Evolutionary conservation across 306 rosid genomes (phyloP).

Genomic region (Betula pendula): DNA sequence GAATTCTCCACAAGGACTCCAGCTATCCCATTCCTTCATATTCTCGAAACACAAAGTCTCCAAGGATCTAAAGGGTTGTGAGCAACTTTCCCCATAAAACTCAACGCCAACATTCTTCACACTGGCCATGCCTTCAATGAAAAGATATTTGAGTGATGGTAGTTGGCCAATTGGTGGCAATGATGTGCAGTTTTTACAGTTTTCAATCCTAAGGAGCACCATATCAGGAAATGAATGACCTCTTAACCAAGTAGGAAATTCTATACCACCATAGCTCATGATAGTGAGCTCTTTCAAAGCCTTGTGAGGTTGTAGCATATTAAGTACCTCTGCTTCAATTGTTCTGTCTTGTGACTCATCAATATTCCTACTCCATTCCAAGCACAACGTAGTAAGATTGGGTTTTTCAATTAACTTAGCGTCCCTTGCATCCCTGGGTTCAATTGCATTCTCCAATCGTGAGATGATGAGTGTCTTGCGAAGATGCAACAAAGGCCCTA

Average conservation of each 20-base stretch:
- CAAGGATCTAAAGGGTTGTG: neutral
- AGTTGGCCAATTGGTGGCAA: constrained; percentile 8
- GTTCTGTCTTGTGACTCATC: neutral
- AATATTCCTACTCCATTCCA: neutral
- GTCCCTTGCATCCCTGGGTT: neutral
- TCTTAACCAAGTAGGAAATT: constrained; percentile 14
- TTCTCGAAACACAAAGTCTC: neutral
- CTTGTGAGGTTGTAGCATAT: neutral
- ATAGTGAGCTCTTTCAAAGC: neutral
- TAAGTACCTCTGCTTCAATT: neutral
- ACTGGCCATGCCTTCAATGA: neutral
- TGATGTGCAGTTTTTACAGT: neutral
- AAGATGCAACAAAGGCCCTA: neutral
- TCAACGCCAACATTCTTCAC: constrained; percentile 10
- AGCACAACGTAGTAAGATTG: neutral
- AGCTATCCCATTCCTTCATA: neutral
- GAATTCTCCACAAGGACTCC: neutral
- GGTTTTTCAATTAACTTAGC: constrained; percentile 3
- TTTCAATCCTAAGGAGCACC: neutral
- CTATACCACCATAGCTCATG: neutral
- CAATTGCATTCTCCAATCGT: constrained; percentile 3
- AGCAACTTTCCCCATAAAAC: constrained; percentile 12
- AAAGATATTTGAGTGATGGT: neutral
- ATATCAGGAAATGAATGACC: neutral
- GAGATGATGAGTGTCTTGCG: constrained; percentile 1